Evolutionary conservation across 1,284 basidiomycete species (phyloP).

Genomic region (Marasmius oreades): DNA sequence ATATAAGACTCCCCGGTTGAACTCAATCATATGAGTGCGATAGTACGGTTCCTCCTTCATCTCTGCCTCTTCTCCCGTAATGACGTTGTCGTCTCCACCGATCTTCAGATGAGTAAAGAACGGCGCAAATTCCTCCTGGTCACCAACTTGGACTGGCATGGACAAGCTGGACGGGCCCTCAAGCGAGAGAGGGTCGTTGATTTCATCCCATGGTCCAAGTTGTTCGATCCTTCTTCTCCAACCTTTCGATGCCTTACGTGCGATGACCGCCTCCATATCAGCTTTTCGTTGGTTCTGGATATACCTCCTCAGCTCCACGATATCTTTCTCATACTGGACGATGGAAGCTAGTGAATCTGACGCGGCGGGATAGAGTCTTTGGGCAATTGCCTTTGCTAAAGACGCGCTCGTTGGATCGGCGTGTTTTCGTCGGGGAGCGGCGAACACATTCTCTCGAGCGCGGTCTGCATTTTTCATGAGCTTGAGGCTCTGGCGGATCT

Average conservation of each 20-base stretch:
- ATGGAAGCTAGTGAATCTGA: background rate
- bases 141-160: constrained; percentile 19
- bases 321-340: constrained; percentile 7
- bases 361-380: background rate
- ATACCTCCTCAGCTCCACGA: constrained; percentile 6
- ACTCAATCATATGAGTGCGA: constrained; percentile 19
- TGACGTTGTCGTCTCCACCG: background rate
- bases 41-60: constrained; percentile 14
- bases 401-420: constrained; percentile 4
- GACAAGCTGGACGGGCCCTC: constrained; percentile 15
- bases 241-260: background rate
- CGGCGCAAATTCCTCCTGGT: constrained; percentile 14
- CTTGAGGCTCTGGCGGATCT: background rate
- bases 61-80: constrained; percentile 6
- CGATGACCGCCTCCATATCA: background rate
- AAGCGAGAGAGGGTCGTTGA: constrained; percentile 16
- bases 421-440: constrained; percentile 6
- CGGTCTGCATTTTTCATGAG: constrained; percentile 1
- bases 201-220: constrained; percentile 9
- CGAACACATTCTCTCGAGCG: background rate
- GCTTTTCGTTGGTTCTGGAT: background rate
- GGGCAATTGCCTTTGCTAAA: constrained; percentile 1
- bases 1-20: constrained; percentile 19
- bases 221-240: background rate
- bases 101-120: constrained; percentile 10